Conservation (phyloP, 1,284 basidiomycete genomes). For the Ustilago xerochloae region DNA sequence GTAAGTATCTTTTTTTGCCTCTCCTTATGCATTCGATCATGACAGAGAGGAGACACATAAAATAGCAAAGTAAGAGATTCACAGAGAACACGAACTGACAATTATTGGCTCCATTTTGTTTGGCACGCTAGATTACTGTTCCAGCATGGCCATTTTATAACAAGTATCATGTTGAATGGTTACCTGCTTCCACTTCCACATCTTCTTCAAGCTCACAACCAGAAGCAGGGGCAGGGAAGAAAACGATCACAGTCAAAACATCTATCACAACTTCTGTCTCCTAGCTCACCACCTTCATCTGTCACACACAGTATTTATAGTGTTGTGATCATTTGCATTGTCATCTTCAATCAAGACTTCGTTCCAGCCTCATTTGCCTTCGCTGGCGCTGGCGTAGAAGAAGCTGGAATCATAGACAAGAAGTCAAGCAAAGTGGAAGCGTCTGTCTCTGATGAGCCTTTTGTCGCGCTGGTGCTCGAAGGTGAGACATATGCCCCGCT, state of each 20-base stretch:
- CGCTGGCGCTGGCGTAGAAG: conserved; percentile 6
- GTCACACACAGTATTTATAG: not conserved
- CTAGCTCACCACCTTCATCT: not conserved
- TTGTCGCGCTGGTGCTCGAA: not conserved
- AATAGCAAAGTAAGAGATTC: too few species aligned
- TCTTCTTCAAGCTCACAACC: not conserved
- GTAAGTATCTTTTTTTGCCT: conserved; percentile 6
- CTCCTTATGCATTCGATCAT: not conserved
- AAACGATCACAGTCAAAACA: conserved; percentile 6
- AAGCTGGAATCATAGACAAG: conserved; percentile 25
- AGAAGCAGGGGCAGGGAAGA: not conserved
- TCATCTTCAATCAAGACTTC: not conserved
- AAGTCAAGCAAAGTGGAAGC: conserved; percentile 30
- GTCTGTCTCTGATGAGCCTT: conserved; percentile 1
- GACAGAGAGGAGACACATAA: too few species aligned
- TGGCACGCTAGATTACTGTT: conserved; percentile 22
- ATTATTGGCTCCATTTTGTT: not conserved
- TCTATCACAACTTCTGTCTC: not conserved
- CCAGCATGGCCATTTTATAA: conserved; percentile 49
- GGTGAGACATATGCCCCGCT: too few species aligned
- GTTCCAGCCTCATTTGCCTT: not conserved
- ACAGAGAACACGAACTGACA: not conserved
- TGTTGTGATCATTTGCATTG: not conserved
- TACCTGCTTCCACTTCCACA: conserved; percentile 6
- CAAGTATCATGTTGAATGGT: conserved; percentile 38